Percentiles rank a stretch among this genome's conserved stretches.
Conservation (phyloP, 805 yeast species). For the Spathaspora girioi region DNA sequence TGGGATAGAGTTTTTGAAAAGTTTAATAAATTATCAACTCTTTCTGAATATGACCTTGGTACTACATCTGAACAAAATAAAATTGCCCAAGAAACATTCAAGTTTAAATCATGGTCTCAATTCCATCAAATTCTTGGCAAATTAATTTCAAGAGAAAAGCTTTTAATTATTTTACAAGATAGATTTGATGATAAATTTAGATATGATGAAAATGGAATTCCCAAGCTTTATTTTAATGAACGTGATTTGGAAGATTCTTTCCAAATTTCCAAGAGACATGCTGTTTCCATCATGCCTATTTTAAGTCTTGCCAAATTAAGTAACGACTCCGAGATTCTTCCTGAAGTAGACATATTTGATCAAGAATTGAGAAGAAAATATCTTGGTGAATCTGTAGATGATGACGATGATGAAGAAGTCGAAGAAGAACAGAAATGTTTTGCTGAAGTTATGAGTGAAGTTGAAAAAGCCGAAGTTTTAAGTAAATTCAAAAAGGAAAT, state of each 20-base stretch:
- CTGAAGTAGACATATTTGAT: conserved; percentile 48
- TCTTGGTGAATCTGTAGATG: conserved; percentile 13
- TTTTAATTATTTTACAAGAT: conserved; percentile 65
- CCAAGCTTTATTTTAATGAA: conserved; percentile 73
- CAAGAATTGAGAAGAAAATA: conserved; percentile 16
- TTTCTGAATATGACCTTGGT: conserved; percentile 55
- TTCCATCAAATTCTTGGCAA: conserved; percentile 59
- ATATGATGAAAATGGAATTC: conserved; percentile 79
- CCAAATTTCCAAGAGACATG: conserved; percentile 52
- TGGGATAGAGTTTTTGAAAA: conserved; percentile 58
- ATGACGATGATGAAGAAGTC: conserved; percentile 23
- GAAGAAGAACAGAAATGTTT: conserved; percentile 38
- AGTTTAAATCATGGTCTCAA: conserved; percentile 59
- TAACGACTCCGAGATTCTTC: conserved; percentile 55
- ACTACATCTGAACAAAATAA: conserved; percentile 41
- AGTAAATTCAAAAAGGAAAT: conserved; percentile 67
- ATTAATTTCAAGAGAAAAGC: conserved; percentile 60
- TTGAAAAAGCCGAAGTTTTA: conserved; percentile 54
- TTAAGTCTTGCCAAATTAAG: conserved; percentile 52
- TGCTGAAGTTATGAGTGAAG: conserved; percentile 53
- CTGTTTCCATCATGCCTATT: conserved; percentile 57
- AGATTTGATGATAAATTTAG: conserved; percentile 79
- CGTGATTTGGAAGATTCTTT: conserved; percentile 69
- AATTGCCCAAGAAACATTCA: conserved; percentile 40
- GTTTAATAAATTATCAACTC: conserved; percentile 28